Base-by-base conservation (phyloP, 805 yeast genomes). In the Groenewaldozyma salmanticensis region DNA sequence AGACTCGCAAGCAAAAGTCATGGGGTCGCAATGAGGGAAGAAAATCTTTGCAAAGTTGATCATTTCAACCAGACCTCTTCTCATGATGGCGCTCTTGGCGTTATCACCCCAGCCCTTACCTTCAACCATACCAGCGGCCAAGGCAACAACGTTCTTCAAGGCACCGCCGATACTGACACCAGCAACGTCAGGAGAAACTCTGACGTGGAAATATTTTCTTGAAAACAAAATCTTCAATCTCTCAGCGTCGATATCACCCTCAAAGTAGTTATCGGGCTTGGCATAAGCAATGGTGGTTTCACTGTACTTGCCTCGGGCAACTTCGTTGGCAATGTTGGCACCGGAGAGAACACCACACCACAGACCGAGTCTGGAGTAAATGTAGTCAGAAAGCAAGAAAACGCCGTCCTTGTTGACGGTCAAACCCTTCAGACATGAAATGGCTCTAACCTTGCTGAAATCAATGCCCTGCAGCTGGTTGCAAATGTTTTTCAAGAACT, bases 41-140 rank as follows among this genome's bases (percentile, higher is more conserved):
- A 84, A 88, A 53, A 70, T 71, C 55, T 76, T 71, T 33, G 95
- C 92, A 63, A 92, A 92, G 59, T 75, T 74, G 61, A 88, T 82
- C 58, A 83, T 85, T 68, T 92, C 98, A 56, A 81, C 74, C 50
- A 92, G 67, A 37, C 98, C 98, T 52, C 90, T 81, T 68, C 98
- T 77, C 88, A 90, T 94, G 55, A 92, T 79, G 34, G 97, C 98
- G 42, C 97, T 81, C 65, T 90, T 87, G 50, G 98, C 97, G 62
- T 92, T 92, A 65, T 87, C 95, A 63, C 98, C 98, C 98, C 98
- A 92, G 49, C 94, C 95, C 49, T 84, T 73, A 54, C 98, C 98
- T 65, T 86, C 95, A 48, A 90, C 97, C 59, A 92, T 84, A 42
- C 98, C 98, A 47, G 94, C 96, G 49, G 95, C 94, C 58, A 87